Base-by-base conservation (phyloP, 2,329 filamentous ascomycete genomes). In the Aspergillus eucalypticola region DNA sequence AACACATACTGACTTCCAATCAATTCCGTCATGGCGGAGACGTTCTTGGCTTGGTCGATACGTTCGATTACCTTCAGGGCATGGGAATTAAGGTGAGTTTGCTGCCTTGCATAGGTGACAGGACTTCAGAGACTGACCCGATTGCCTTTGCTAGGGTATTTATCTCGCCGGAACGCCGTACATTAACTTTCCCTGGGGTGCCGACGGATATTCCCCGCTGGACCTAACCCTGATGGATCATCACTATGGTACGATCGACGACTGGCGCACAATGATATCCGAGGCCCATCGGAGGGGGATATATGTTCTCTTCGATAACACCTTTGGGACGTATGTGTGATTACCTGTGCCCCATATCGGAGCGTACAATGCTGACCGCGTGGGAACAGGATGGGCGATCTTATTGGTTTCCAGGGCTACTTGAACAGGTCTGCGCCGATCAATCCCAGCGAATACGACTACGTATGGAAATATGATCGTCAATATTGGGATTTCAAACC, bases 271-370 rank as follows among this genome's bases (percentile, higher is more conserved):
- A 42, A 80, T 82, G 3, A 82, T 88, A 57, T 76, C 81, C 10
- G 84, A 84, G 50, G 85, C 88, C 17, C 86, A 89, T 66, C 69
- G 71, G 1, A 78, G 83, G 32, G 82, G 80, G 59, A 88, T 89
- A 84, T 88, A 87, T 73, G 84, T 88, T 38, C 76, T 89, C 27
- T 71, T 88, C 59, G 86, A 88, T 69, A 88, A 88, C 67, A 88
- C 86, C 1, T 81, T 88, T 70, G 81, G 83, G 38, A 88, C 86
- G 76, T 81, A 73, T 75, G 79, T 73, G 13, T 11, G 29, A 35
- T 23, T 11, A 15, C 32, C 32, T 35, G 32, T 35, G 25, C n/a
- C 38, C 8, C 8, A 39, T 35, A 25, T 8, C 1, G n/a, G 15
- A 35, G 11, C 5, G n/a, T 15, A 10, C 5, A 4, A 15, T 19